Base-by-base conservation (phyloP, 306 rosid genomes). In the Bauhinia variegata region DNA sequence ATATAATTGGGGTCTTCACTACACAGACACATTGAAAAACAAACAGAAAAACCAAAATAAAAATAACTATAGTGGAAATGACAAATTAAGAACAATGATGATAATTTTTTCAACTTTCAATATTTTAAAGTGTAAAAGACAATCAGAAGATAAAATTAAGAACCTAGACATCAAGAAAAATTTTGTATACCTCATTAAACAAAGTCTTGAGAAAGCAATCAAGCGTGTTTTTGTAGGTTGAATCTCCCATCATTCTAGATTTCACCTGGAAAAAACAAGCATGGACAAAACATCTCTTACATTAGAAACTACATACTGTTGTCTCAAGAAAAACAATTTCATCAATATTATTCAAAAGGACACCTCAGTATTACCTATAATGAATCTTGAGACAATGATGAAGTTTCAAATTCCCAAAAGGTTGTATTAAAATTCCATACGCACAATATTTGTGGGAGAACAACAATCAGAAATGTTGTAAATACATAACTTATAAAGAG, bases 181-280 rank as follows among this genome's bases (percentile, higher is more conserved):
- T 39, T 72, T 52, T 23, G 28, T 23, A 54, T 72, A 95, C 99
- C 97, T 95, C 99, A 17, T 72, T 85, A 76, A 80, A 62, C 72
- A 69, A 78, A 47, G 99, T 95, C 83, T 90, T 95, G 77, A 95
- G 42, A 63, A 95, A 86, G 78, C 99, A 95, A 28, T 95, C 99
- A 11, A 95, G 39, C 9, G 99, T 88, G 71, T 63, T 90, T 85
- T 88, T 95, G 87, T 90, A 95, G 54, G 83, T 80, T 49, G 95
- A 72, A 79, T 95, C 99, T 67, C 99, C 99, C 99, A 95, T 95
- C 99, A 95, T 95, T 85, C 99, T 85, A 52, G 96, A 95, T 80
- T 95, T 95, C 54, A 95, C 90, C 97, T 95, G 85, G 61, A 80
- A 79, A 67, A 78, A 71, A 38, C 70, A 71, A 51, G 61, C 67